Evolutionary conservation across 108 stramenopile genomes (phyloP).

Genomic region (Hondaea fermentalgiana): DNA sequence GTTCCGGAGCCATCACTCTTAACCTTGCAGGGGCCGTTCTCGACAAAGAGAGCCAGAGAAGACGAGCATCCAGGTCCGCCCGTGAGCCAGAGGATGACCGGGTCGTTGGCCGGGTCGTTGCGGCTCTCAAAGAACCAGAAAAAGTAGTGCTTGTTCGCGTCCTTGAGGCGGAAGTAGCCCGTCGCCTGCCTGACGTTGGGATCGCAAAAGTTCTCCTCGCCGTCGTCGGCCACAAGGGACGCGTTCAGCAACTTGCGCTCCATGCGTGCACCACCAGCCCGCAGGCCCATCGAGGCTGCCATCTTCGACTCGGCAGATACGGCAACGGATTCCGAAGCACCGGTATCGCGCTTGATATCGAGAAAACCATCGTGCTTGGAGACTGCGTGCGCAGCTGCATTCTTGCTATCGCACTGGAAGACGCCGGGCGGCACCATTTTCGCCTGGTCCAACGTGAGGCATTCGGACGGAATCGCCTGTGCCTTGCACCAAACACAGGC

Average conservation of each 20-base stretch:
- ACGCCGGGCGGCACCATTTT: neutral
- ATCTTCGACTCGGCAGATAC: neutral
- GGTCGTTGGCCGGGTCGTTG: conserved; percentile 31
- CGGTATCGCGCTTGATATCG: neutral
- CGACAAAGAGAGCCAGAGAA: conserved; percentile 52
- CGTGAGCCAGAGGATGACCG: conserved; percentile 40
- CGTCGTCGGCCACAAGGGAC: neutral
- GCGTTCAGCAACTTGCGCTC: neutral
- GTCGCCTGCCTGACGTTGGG: neutral
- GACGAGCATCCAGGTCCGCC: conserved; percentile 61
- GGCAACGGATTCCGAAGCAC: neutral
- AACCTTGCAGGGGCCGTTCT: conserved; percentile 91
- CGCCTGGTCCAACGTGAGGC: neutral
- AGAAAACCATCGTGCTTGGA: neutral
- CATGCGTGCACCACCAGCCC: neutral
- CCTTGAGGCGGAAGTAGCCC: conserved; percentile 2
- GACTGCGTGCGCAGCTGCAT: neutral
- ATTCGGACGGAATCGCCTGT: neutral
- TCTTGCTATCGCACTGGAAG: neutral
- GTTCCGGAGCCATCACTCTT: conserved; percentile 75
- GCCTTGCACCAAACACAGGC: conserved; percentile 3
- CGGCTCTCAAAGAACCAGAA: conserved; percentile 39
- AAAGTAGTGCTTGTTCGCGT: conserved; percentile 32
- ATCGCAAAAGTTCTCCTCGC: neutral
- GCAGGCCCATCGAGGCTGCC: neutral